Evolutionary conservation across 495 filamentous ascomycete species (phyloP).

Genomic region (Aeminium ludgeri): DNA sequence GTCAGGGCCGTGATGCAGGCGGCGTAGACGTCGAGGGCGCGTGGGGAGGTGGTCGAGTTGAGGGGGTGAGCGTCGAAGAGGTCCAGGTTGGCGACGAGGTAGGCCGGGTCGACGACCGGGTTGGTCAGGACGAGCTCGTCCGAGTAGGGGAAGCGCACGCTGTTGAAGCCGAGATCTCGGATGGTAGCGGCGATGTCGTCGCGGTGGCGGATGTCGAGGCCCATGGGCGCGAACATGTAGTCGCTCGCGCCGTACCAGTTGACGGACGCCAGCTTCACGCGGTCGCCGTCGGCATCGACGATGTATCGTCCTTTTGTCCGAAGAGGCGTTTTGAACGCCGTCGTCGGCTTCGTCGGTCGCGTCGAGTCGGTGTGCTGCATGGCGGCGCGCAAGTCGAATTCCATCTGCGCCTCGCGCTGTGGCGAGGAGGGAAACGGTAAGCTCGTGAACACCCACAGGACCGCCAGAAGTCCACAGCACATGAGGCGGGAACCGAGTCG

Average conservation of each 20-base stretch:
- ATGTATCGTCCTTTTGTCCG: constrained; percentile 36
- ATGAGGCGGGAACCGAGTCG: too few relatives aligned
- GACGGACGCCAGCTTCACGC: constrained; percentile 39
- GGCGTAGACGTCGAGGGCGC: constrained; percentile 37
- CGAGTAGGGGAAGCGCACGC: constrained; percentile 43
- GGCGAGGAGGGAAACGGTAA: too few relatives aligned
- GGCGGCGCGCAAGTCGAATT: too few relatives aligned
- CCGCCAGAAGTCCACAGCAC: too few relatives aligned
- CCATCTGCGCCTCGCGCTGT: too few relatives aligned
- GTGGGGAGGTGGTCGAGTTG: constrained; percentile 15
- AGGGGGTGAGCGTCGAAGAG: constrained; percentile 21
- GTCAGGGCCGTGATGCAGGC: constrained; percentile 38
- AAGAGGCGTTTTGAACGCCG: too few relatives aligned
- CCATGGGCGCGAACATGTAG: constrained; percentile 42
- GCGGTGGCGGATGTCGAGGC: constrained; percentile 41
- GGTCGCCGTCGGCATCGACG: constrained; percentile 33
- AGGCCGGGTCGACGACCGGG: constrained; percentile 30
- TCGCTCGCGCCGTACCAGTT: constrained; percentile 51
- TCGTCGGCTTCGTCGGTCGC: too few relatives aligned
- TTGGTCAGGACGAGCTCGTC: constrained; percentile 43
- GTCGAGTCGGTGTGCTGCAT: too few relatives aligned
- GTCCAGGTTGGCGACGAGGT: constrained; percentile 37
- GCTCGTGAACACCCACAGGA: too few relatives aligned
- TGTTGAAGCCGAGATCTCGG: constrained; percentile 41
- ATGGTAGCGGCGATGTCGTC: constrained; percentile 36